These are phyloP conservation scores for Coleophoma cylindrospora DNA, from an alignment of 2,329 filamentous ascomycete genomes.

Conservation along the genomic window DNA sequence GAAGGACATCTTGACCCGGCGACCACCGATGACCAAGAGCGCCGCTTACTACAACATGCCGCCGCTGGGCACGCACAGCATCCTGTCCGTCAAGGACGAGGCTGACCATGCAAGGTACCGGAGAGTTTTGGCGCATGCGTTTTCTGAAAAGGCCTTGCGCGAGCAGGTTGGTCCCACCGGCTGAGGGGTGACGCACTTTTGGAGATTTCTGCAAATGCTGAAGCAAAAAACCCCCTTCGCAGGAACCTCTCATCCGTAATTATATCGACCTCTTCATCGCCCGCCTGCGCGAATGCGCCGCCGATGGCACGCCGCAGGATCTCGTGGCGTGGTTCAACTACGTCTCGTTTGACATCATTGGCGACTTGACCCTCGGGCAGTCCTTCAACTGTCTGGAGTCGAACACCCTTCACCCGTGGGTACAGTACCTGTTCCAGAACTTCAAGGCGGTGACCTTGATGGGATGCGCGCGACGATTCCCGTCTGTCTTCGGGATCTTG, in stretches of 20 bases:
- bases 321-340: conserved; percentile 21
- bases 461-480: neutral
- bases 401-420: conserved; percentile 18
- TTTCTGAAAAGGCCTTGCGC: conserved; percentile 1
- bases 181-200: too few species aligned
- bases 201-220: too few species aligned
- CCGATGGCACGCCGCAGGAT: conserved; percentile 18
- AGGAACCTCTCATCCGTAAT: conserved; percentile 25
- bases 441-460: neutral
- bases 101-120: neutral
- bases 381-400: conserved; percentile 23
- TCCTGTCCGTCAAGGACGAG: neutral
- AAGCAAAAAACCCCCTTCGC: neutral
- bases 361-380: conserved; percentile 27
- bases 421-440: neutral
- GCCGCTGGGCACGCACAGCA: neutral
- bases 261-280: conserved; percentile 22
- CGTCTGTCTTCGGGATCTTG: neutral
- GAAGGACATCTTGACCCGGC: neutral
- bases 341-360: conserved; percentile 22
- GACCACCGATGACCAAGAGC: neutral
- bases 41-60: neutral
- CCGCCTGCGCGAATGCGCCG: conserved; percentile 13
- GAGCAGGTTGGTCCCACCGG: neutral
- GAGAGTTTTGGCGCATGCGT: neutral